These are phyloP conservation scores for Ganoderma boninense DNA, from an alignment of 1,284 basidiomycete species.

Conservation along the genomic window DNA sequence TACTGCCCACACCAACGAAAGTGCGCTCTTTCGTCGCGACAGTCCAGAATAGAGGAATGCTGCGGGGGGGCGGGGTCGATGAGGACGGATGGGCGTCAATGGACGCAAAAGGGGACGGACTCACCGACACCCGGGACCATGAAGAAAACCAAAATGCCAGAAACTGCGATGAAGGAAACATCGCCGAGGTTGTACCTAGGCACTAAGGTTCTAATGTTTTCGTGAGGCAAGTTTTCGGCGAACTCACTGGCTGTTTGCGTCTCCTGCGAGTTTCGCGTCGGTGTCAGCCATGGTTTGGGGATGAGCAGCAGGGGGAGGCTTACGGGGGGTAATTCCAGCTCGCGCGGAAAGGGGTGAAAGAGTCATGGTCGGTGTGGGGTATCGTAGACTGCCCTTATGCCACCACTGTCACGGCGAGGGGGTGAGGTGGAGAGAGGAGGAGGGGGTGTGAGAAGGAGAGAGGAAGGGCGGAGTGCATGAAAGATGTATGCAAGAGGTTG, in stretches of 20 bases:
- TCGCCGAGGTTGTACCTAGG: constrained; percentile 74
- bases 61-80: constrained; percentile 32
- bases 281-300: constrained; percentile 5
- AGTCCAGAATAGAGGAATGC: constrained; percentile 91
- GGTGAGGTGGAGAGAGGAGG: constrained; percentile 11
- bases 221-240: not conserved
- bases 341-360: constrained; percentile 16
- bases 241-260: constrained; percentile 31
- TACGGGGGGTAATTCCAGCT: constrained; percentile 18
- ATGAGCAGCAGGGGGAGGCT: constrained; percentile 11
- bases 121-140: constrained; percentile 81
- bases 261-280: constrained; percentile 10
- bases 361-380: constrained; percentile 14
- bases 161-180: constrained; percentile 79
- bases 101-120: constrained; percentile 23
- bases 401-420: constrained; percentile 11
- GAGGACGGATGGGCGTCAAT: not conserved
- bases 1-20: constrained; percentile 76
- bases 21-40: constrained; percentile 76
- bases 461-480: constrained; percentile 10
- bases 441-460: constrained; percentile 9
- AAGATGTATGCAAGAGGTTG: not conserved
- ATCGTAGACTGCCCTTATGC: constrained; percentile 20
- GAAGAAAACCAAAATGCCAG: constrained; percentile 83
- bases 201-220: not conserved